Percentiles rank a stretch among this genome's conserved stretches.
Evolutionary conservation across 1,284 basidiomycete species (phyloP).

Genomic region (Pyrrhoderma noxium): DNA sequence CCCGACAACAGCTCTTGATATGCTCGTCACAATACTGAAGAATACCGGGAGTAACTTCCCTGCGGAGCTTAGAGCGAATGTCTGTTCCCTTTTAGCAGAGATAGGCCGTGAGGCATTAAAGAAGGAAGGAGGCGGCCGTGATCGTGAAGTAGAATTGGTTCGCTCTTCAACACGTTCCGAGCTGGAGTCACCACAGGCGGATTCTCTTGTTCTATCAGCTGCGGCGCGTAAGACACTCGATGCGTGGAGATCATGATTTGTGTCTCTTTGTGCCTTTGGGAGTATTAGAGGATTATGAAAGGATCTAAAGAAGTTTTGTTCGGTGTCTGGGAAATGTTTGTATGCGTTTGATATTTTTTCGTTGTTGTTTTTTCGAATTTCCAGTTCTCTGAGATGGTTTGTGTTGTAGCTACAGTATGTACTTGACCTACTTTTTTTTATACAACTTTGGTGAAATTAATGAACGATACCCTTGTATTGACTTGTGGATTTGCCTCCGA

Average conservation of each 20-base stretch:
- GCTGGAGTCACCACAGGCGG: constrained; percentile 34
- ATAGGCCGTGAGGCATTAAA: constrained; percentile 44
- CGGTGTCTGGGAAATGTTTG: too few relatives aligned
- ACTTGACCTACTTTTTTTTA: too few relatives aligned
- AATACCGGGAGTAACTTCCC: constrained; percentile 45
- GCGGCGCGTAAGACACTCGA: constrained; percentile 20
- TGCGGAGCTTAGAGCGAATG: constrained; percentile 64
- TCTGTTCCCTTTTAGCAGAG: constrained; percentile 62
- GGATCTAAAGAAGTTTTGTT: too few relatives aligned
- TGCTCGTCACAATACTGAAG: constrained; percentile 50
- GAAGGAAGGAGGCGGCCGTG: constrained; percentile 28
- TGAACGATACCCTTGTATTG: too few relatives aligned
- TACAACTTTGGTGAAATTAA: too few relatives aligned
- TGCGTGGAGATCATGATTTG: constrained; percentile 10
- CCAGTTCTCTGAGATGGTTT: too few relatives aligned
- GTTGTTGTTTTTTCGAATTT: too few relatives aligned
- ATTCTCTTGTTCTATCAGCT: constrained; percentile 15
- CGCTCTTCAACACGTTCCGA: constrained; percentile 43
- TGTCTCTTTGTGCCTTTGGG: too few relatives aligned
- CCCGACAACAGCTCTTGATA: constrained; percentile 54
- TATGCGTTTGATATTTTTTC: too few relatives aligned
- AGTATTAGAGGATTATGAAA: neutral
- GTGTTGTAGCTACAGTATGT: too few relatives aligned
- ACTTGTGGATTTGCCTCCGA: too few relatives aligned
- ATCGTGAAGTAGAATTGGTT: constrained; percentile 37